These are phyloP conservation scores for Metarhizium sp. DNA, from an alignment of 2,329 filamentous ascomycete genomes.

Conservation along the genomic window DNA sequence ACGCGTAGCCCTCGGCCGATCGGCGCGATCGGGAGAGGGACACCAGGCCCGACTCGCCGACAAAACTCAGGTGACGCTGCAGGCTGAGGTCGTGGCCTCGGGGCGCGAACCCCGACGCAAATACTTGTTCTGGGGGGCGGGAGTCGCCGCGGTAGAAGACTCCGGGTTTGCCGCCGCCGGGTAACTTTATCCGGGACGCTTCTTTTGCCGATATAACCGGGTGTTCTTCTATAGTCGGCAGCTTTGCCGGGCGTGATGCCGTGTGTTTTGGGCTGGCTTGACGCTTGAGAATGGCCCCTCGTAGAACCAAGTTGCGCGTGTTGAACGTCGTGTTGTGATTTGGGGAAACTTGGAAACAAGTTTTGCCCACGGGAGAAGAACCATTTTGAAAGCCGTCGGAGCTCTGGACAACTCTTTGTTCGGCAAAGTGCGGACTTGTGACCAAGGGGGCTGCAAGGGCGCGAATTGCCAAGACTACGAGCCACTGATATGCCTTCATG, in stretches of 20 bases:
- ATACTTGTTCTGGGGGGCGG: background rate
- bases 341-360: too few relatives aligned
- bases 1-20: background rate
- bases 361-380: too few relatives aligned
- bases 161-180: background rate
- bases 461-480: too few relatives aligned
- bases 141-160: background rate
- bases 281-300: background rate
- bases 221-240: background rate
- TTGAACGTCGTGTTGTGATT: too few relatives aligned
- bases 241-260: too few relatives aligned
- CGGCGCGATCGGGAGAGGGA: background rate
- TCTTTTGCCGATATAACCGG: background rate
- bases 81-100: background rate
- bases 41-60: background rate
- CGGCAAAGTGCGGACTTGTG: too few relatives aligned
- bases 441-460: too few relatives aligned
- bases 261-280: background rate
- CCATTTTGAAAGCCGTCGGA: too few relatives aligned
- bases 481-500: too few relatives aligned
- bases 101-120: background rate
- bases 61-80: background rate
- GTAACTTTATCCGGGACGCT: background rate
- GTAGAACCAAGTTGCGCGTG: too few relatives aligned
- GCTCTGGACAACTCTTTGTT: too few relatives aligned